Evolutionary conservation across 305 asterid species (phyloP), one percentile per base, ranked within the genome.

Genomic region (Fraxinus angustifolia): DNA sequence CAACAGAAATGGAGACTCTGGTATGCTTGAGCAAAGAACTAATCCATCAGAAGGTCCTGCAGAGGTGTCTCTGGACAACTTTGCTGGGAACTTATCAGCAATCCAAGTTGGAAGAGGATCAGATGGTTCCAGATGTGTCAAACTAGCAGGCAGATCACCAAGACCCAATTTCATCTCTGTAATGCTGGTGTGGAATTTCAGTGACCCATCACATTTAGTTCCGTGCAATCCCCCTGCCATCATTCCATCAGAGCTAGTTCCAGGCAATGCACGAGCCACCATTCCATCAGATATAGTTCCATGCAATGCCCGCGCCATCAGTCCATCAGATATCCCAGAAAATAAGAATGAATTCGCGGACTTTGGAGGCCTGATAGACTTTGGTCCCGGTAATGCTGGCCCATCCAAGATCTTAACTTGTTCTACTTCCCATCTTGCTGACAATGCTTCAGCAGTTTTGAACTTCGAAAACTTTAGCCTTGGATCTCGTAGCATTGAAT

Each of bases 91-190:
- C 87, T 84, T 87, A 77, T 88, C 91, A 45, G 86, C 36, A 79
- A 77, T 81, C 92, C 91, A 89, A 81, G 85, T 84, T 33, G 89
- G 89, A 83, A 84, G 87, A 45, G 87, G 87, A 84, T 82, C 87
- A 3, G 88, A 79, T 76, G 89, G 87, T 81, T 90, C 92, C 40
- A 83, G 50, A 82, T 83, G 87, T n/a, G 89, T 88, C 28, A 86
- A 83, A 77, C 83, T 70, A 50, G 97, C 83, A 50, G 91, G 84
- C 50, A 84, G 86, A 80, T 91, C 93, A 77, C 92, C 88, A 67
- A 94, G 88, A 34, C 97, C 95, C 92, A 96, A 85, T 79, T 97
- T 91, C 94, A 94, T 94, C 84, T 94, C 98, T 16, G 97, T 93
- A 75, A 93, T 65, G 83, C 93, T 94, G 40, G 90, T 50, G 70